These are phyloP conservation scores for Ephemerocybe angulata DNA, from an alignment of 768 basidiomycete genomes.

Conservation along the genomic window DNA sequence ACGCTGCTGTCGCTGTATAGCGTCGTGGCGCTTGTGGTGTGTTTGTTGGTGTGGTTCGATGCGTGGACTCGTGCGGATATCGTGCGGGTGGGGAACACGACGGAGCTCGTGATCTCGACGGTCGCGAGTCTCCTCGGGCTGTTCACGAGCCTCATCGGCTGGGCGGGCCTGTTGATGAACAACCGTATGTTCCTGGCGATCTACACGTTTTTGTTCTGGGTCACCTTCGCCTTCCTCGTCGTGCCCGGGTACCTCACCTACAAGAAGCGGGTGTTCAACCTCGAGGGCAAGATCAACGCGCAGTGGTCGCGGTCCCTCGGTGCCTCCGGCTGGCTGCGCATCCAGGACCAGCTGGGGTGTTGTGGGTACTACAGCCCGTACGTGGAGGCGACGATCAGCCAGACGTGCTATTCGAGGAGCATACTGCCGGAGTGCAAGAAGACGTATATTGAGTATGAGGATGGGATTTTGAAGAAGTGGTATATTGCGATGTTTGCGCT, in stretches of 20 bases:
- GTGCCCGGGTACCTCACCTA: constrained; percentile 77
- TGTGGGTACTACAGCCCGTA: constrained; percentile 82
- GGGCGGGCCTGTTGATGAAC: constrained; percentile 79
- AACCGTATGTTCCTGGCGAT: constrained; percentile 78
- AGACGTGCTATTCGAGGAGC: constrained; percentile 72
- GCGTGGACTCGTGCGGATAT: constrained; percentile 68
- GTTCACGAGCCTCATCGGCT: constrained; percentile 68
- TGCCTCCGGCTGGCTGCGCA: constrained; percentile 53
- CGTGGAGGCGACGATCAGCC: constrained; percentile 71
- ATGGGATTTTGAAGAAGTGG: constrained; percentile 54
- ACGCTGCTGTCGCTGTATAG: constrained; percentile 51
- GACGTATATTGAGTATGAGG: constrained; percentile 56
- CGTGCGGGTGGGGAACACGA: constrained; percentile 63
- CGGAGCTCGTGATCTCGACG: constrained; percentile 70
- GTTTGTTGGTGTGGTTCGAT: constrained; percentile 75
- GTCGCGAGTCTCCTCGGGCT: constrained; percentile 56
- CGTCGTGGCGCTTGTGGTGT: constrained; percentile 56
- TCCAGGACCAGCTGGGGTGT: constrained; percentile 74
- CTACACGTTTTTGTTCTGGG: constrained; percentile 76
- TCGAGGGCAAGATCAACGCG: constrained; percentile 75
- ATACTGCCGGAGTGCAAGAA: constrained; percentile 72
- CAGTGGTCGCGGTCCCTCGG: constrained; percentile 71
- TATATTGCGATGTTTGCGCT: constrained; percentile 62
- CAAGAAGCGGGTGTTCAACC: constrained; percentile 70
- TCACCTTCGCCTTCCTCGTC: constrained; percentile 66